Percentiles rank a stretch among this genome's conserved stretches.
These are phyloP conservation scores for Candida glucosophila DNA, from an alignment of 1,139 yeast genomes.

Conservation along the genomic window DNA sequence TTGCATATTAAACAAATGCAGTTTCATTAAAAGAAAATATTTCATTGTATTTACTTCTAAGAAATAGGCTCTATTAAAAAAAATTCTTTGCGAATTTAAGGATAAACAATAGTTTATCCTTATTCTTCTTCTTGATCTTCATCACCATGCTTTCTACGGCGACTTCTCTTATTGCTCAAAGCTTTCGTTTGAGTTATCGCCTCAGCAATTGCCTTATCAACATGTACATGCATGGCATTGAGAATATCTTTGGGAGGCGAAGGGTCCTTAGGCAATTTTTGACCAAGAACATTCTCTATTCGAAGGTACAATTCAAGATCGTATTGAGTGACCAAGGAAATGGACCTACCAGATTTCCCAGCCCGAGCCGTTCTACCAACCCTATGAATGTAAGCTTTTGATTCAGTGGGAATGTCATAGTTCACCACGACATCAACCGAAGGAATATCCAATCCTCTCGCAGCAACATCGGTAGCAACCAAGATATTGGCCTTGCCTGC, in stretches of 20 bases:
- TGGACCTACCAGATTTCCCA: conserved; percentile 88
- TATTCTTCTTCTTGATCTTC: conserved; percentile 41
- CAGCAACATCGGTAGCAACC: conserved; percentile 97
- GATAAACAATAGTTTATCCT: no score
- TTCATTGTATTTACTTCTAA: no score
- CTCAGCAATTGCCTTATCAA: conserved; percentile 86
- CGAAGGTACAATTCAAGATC: conserved; percentile 82
- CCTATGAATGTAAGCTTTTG: conserved; percentile 95
- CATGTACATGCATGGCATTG: conserved; percentile 73
- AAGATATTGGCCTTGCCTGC: conserved; percentile 74
- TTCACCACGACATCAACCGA: conserved; percentile 87
- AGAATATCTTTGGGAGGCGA: conserved; percentile 69
- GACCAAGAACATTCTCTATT: conserved; percentile 79
- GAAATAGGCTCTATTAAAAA: no score
- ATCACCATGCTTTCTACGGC: conserved; percentile 32
- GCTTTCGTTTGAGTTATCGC: conserved; percentile 80
- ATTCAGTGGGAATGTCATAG: conserved; percentile 94
- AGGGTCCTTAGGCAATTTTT: conserved; percentile 74
- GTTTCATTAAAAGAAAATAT: no score
- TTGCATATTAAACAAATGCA: no score
- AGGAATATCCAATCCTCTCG: conserved; percentile 96
- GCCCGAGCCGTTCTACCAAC: conserved; percentile 99
- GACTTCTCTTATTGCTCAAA: conserved; percentile 41
- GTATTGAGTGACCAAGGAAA: conserved; percentile 89
- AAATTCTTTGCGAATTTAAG: no score